These are phyloP conservation scores for Silybum marianum DNA, from an alignment of 129 eudicot species.

Conservation along the genomic window DNA sequence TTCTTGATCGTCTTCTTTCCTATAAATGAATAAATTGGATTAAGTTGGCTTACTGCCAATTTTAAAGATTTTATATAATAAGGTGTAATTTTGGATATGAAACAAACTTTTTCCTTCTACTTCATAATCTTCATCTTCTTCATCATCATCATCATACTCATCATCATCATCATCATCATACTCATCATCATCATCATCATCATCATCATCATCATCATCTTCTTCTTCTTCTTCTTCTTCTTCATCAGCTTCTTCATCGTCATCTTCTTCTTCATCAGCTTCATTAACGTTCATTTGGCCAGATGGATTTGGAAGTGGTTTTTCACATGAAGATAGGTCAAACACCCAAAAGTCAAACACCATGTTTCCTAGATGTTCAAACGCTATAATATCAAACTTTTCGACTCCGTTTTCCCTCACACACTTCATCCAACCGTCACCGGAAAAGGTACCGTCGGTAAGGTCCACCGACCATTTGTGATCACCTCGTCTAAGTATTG, in stretches of 20 bases:
- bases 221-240: too few relatives aligned
- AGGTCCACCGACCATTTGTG: conserved; percentile 28
- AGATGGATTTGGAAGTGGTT: neutral
- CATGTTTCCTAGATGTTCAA: conserved; percentile 26
- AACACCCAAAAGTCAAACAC: conserved; percentile 40
- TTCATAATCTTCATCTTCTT: too few relatives aligned
- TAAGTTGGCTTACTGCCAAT: too few relatives aligned
- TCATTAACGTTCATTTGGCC: neutral
- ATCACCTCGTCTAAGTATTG: conserved; percentile 7
- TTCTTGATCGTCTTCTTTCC: neutral
- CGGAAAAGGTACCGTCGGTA: neutral
- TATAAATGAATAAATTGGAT: too few relatives aligned
- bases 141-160: too few relatives aligned
- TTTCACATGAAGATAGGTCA: conserved; percentile 35
- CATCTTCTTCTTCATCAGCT: neutral
- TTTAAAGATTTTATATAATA: too few relatives aligned
- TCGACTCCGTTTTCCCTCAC: conserved; percentile 25
- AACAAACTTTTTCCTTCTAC: neutral
- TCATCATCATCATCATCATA: neutral
- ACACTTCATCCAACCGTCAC: conserved; percentile 41
- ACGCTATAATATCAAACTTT: conserved; percentile 39
- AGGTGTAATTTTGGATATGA: conserved; percentile 9
- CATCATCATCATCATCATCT: neutral
- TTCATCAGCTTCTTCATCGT: neutral
- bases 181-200: neutral